Conservation (phyloP, 1,284 basidiomycete genomes). For the Ustilago curta region DNA sequence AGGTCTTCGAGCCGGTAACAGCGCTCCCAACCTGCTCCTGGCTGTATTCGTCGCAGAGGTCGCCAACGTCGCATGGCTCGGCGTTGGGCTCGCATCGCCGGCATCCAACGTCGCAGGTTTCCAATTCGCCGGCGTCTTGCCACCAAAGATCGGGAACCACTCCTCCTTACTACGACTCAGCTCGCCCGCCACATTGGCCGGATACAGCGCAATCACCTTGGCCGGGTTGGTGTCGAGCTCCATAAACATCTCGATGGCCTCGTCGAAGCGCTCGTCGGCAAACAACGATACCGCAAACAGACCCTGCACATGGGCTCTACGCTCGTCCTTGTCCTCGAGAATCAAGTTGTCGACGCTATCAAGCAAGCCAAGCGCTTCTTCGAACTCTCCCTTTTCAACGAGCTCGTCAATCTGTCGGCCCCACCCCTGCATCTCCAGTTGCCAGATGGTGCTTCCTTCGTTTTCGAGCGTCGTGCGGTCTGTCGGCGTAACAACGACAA, state of each 20-base stretch:
- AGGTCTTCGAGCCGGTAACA: slow-evolving; percentile 39
- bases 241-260: slow-evolving; percentile 87
- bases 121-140: slow-evolving; percentile 71
- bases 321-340: slow-evolving; percentile 74
- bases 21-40: slow-evolving; percentile 61
- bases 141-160: slow-evolving; percentile 91
- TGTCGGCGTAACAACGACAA: slow-evolving; percentile 46
- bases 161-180: slow-evolving; percentile 77
- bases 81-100: slow-evolving; percentile 26
- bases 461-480: slow-evolving; percentile 48
- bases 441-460: slow-evolving; percentile 76
- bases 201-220: slow-evolving; percentile 90
- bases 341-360: slow-evolving; percentile 77
- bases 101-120: slow-evolving; percentile 12
- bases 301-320: slow-evolving; percentile 72
- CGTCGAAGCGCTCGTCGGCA: slow-evolving; percentile 76
- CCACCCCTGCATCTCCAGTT: slow-evolving; percentile 79
- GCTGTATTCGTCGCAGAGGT: slow-evolving; percentile 28
- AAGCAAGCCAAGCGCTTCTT: slow-evolving; percentile 83
- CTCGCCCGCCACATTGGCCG: slow-evolving; percentile 82
- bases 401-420: slow-evolving; percentile 86
- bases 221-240: slow-evolving; percentile 91
- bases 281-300: slow-evolving; percentile 79
- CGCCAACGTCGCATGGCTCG: slow-evolving; percentile 31
- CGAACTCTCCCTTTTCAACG: slow-evolving; percentile 78